Percentiles rank a stretch among this genome's conserved stretches.
These are phyloP conservation scores for Allantophomopsis cytisporea DNA, from an alignment of 2,329 filamentous ascomycete genomes.

Conservation along the genomic window DNA sequence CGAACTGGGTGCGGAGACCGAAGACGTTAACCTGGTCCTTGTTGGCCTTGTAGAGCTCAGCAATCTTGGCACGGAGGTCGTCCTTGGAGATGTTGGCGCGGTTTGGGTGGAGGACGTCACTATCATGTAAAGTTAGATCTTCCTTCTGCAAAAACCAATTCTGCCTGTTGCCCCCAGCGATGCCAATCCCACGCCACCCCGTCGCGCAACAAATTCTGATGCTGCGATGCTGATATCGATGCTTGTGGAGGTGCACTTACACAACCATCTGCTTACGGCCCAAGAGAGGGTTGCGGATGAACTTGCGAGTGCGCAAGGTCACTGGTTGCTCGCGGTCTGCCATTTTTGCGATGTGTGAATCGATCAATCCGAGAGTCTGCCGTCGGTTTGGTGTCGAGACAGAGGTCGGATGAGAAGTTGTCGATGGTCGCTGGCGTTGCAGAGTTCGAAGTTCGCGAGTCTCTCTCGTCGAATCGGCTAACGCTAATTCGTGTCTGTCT, in stretches of 20 bases:
- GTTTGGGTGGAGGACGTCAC: conserved; percentile 98
- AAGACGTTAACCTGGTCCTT: conserved; percentile 98
- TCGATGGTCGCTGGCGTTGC: conserved; percentile 10
- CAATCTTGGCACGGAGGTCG: conserved; percentile 90
- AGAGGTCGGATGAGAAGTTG: conserved; percentile 14
- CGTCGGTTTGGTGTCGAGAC: conserved; percentile 14
- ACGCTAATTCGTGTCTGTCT: background rate
- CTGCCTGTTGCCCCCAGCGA: too few relatives aligned
- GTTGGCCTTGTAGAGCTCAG: conserved; percentile 92
- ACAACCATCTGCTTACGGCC: conserved; percentile 99
- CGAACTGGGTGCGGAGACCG: conserved; percentile 95
- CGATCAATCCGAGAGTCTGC: conserved; percentile 15
- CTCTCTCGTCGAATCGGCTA: conserved; percentile 1
- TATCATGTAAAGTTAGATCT: conserved; percentile 24
- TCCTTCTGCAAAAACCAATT: too few relatives aligned
- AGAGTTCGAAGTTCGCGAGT: conserved; percentile 3
- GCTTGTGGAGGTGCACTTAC: conserved; percentile 45
- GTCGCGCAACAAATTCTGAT: background rate
- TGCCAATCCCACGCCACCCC: conserved; percentile 1
- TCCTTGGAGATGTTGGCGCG: conserved; percentile 98
- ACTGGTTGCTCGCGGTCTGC: conserved; percentile 68
- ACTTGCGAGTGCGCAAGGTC: conserved; percentile 96
- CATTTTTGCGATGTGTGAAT: conserved; percentile 52
- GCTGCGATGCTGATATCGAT: background rate
- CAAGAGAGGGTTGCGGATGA: conserved; percentile 99